These are phyloP conservation scores for Conticribra weissflogii DNA, from an alignment of 108 stramenopile species.

Conservation along the genomic window DNA sequence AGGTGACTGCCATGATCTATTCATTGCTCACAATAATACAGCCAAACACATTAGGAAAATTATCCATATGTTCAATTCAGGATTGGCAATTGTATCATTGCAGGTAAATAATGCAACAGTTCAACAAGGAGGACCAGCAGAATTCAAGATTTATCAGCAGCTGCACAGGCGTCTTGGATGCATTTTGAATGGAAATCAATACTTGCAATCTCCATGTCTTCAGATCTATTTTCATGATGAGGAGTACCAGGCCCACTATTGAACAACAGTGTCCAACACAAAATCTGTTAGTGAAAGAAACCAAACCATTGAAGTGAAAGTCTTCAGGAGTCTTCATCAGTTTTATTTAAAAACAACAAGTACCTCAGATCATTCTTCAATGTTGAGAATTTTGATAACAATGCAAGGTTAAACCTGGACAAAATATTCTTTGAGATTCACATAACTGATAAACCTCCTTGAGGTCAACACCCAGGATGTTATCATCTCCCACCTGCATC, in stretches of 20 bases:
- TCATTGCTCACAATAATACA: not conserved
- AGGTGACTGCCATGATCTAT: not conserved
- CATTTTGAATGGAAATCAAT: not conserved
- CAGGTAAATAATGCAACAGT: not conserved
- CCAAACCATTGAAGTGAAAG: not conserved
- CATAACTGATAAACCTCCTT: too few relatives aligned
- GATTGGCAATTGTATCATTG: constrained; percentile 1
- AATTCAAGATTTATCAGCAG: constrained; percentile 13
- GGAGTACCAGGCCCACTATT: too few relatives aligned
- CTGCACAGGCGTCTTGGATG: constrained; percentile 13
- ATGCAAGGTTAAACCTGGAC: too few relatives aligned
- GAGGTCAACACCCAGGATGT: too few relatives aligned
- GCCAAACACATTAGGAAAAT: not conserved
- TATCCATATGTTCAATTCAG: constrained; percentile 8
- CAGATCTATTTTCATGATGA: constrained; percentile 20
- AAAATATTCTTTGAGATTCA: too few relatives aligned
- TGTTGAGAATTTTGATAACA: too few relatives aligned
- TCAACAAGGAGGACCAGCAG: not conserved
- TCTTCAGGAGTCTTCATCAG: too few relatives aligned
- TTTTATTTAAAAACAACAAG: too few relatives aligned
- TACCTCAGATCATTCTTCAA: too few relatives aligned
- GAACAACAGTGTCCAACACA: not conserved
- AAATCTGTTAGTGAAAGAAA: not conserved
- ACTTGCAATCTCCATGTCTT: constrained; percentile 3
- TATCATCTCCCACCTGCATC: too few relatives aligned